phyloP scores from a whole-genome alignment of 805 yeast genomes.

The Hanseniaspora meyeri region DNA sequence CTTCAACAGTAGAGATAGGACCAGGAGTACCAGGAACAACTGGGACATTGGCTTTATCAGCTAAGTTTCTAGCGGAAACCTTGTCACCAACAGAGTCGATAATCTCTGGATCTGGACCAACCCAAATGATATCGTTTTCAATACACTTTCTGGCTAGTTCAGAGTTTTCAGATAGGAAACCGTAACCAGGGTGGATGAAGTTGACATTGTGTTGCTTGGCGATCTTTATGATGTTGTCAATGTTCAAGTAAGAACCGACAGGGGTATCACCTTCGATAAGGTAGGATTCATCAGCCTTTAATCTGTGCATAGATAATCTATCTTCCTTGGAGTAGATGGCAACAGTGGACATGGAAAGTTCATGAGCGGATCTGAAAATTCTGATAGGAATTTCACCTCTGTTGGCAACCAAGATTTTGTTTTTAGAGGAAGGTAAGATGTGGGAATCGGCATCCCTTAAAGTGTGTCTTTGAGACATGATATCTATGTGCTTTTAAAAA shows the following conservation, averaged over 20 bases:
- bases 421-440: slow-evolving; percentile 29
- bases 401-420: slow-evolving; percentile 66
- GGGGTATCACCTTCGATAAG: slow-evolving; percentile 79
- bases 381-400: slow-evolving; percentile 78
- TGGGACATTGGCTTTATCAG: slow-evolving; percentile 72
- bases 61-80: slow-evolving; percentile 84
- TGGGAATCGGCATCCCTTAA: slow-evolving; percentile 26
- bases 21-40: slow-evolving; percentile 97
- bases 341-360: slow-evolving; percentile 89
- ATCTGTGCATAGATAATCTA: slow-evolving; percentile 82
- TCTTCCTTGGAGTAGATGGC: slow-evolving; percentile 96
- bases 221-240: slow-evolving; percentile 83
- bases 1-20: slow-evolving; percentile 69
- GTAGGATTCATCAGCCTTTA: slow-evolving; percentile 89
- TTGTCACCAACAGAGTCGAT: slow-evolving; percentile 95
- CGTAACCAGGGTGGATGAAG: slow-evolving; percentile 90
- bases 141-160: slow-evolving; percentile 88
- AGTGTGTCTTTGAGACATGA: slow-evolving; percentile 10
- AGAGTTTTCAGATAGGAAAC: slow-evolving; percentile 80
- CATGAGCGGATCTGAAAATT: slow-evolving; percentile 95
- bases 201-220: slow-evolving; percentile 67
- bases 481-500: neutral
- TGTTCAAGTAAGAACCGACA: slow-evolving; percentile 88
- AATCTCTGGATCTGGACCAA: slow-evolving; percentile 80
- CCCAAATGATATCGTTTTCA: slow-evolving; percentile 85